These are phyloP conservation scores for Pythium angustatum DNA, from an alignment of 352 stramenopile species.

Conservation along the genomic window DNA sequence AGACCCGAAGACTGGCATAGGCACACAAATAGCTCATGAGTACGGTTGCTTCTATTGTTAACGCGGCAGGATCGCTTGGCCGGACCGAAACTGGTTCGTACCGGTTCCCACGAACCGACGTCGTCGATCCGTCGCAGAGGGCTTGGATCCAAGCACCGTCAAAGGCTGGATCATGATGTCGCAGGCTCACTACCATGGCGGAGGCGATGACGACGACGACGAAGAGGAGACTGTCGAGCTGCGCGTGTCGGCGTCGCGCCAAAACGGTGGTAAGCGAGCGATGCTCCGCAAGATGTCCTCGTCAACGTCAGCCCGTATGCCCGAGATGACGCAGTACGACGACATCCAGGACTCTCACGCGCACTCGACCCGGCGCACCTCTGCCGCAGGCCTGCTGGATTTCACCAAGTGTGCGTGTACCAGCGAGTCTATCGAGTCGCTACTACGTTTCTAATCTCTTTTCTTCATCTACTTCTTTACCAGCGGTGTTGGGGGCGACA, in stretches of 20 bases:
- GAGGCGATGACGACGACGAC: constrained; percentile 34
- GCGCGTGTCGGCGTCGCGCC: constrained; percentile 25
- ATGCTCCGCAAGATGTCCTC: constrained; percentile 27
- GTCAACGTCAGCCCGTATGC: constrained; percentile 16
- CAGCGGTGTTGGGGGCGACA: constrained; percentile 12
- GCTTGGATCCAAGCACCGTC: neutral
- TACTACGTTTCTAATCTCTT: neutral
- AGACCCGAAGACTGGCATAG: neutral
- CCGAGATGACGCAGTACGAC: constrained; percentile 1
- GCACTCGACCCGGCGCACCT: constrained; percentile 1
- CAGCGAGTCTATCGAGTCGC: neutral
- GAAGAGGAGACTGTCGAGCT: constrained; percentile 44
- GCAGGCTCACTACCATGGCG: constrained; percentile 8
- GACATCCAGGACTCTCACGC: constrained; percentile 3
- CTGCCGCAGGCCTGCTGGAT: constrained; percentile 19
- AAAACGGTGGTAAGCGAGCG: constrained; percentile 1
- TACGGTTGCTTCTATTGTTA: neutral
- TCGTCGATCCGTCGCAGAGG: neutral
- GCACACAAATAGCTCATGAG: neutral
- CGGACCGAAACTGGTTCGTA: neutral
- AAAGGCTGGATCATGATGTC: neutral
- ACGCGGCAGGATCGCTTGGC: neutral
- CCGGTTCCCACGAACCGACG: neutral
- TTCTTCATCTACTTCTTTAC: neutral
- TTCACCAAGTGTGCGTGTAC: constrained; percentile 29